Percentiles rank a stretch among this genome's conserved stretches.
These are phyloP conservation scores for Pterocarpus macrocarpus DNA, from an alignment of 306 rosid species.

Conservation along the genomic window DNA sequence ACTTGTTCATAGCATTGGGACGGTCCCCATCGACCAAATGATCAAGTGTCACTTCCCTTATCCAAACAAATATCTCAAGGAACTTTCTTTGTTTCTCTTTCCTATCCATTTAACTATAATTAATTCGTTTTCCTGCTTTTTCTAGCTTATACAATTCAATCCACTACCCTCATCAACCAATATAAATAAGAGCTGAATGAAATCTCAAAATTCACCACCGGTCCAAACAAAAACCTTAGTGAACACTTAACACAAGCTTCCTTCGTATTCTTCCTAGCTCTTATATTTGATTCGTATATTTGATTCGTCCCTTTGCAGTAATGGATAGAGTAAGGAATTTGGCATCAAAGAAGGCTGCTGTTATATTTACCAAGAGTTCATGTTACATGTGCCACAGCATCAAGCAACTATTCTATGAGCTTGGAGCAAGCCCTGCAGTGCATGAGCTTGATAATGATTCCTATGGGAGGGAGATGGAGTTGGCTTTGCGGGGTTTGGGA, in stretches of 20 bases:
- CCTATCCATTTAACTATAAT: constrained; percentile 60
- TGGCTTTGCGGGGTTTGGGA: constrained; percentile 80
- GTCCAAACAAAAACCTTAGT: constrained; percentile 47
- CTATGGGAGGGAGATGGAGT: constrained; percentile 88
- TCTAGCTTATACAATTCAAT: constrained; percentile 53
- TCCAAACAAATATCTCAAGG: constrained; percentile 86
- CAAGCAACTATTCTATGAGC: constrained; percentile 86
- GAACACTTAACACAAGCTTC: constrained; percentile 33
- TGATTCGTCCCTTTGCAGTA: not conserved
- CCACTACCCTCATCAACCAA: constrained; percentile 55
- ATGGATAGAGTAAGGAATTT: constrained; percentile 88
- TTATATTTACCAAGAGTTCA: constrained; percentile 94
- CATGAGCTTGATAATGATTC: constrained; percentile 85
- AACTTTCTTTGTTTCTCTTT: constrained; percentile 59
- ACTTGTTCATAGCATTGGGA: constrained; percentile 61
- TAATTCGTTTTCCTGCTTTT: constrained; percentile 41
- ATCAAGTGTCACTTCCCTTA: constrained; percentile 72
- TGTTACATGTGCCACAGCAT: constrained; percentile 97
- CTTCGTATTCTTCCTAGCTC: constrained; percentile 20
- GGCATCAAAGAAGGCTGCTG: constrained; percentile 96
- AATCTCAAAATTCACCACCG: constrained; percentile 58
- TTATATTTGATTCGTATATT: constrained; percentile 9
- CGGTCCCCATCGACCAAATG: constrained; percentile 74
- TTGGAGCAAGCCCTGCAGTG: constrained; percentile 95
- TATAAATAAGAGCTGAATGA: constrained; percentile 73